Evolutionary conservation across 306 rosid genomes (phyloP).

Genomic region (Vigna radiata): DNA sequence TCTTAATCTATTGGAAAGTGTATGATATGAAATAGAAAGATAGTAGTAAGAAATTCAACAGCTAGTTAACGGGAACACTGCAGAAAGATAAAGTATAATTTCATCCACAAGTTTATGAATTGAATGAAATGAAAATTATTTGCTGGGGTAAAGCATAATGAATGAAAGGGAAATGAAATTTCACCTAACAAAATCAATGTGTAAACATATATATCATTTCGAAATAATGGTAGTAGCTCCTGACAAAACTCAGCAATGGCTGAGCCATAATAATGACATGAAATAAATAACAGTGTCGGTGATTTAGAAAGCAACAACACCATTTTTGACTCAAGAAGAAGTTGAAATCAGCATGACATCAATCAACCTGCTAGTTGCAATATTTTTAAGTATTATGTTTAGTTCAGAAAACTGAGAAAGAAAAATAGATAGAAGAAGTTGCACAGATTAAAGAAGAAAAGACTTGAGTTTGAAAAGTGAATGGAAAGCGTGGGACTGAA

Average conservation of each 20-base stretch:
- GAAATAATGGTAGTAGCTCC: neutral
- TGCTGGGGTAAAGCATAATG: neutral
- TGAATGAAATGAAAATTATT: neutral
- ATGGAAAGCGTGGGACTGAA: too few relatives aligned
- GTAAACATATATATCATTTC: neutral
- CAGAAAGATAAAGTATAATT: neutral
- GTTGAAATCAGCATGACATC: neutral
- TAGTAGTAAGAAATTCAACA: neutral
- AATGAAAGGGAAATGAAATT: neutral
- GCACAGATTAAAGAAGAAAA: too few relatives aligned
- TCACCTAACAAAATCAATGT: neutral
- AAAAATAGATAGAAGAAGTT: too few relatives aligned
- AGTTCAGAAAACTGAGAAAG: too few relatives aligned
- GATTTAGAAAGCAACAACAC: neutral
- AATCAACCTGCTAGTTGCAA: neutral
- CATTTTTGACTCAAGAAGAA: neutral
- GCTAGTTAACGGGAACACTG: neutral
- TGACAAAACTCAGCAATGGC: neutral
- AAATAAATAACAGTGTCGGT: conserved; percentile 13
- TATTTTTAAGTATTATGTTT: too few relatives aligned
- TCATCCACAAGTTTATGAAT: neutral
- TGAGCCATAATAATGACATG: neutral
- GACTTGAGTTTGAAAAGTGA: too few relatives aligned
- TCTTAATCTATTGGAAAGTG: neutral
- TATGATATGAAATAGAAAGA: neutral